Evolutionary conservation across 169 alveolate species (phyloP).

Genomic region (Besnoitia besnoiti): DNA sequence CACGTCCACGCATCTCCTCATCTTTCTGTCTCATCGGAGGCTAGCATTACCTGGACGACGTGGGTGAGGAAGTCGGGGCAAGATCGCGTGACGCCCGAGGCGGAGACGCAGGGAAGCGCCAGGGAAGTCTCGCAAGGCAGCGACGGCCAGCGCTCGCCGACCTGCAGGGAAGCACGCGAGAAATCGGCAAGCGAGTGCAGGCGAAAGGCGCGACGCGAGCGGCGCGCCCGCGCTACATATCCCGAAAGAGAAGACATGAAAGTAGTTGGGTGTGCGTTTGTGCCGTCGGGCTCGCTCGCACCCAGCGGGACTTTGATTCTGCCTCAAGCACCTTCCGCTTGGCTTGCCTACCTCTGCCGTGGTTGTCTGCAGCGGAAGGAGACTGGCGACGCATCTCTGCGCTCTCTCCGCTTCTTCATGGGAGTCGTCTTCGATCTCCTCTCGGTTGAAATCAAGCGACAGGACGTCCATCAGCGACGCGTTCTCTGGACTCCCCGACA

Average conservation of each 20-base stretch:
- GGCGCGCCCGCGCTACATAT: too few species aligned
- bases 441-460: background rate
- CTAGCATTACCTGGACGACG: background rate
- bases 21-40: too few species aligned
- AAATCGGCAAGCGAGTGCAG: too few species aligned
- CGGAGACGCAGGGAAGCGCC: background rate
- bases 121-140: background rate
- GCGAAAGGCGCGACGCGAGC: too few species aligned
- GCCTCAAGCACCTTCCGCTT: too few species aligned
- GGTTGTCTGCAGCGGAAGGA: background rate
- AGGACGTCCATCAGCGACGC: background rate
- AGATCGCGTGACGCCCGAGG: background rate
- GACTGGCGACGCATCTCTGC: background rate
- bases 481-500: background rate
- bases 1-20: too few species aligned
- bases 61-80: background rate
- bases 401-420: background rate
- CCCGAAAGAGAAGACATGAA: too few species aligned
- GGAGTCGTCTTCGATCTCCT: background rate
- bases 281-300: too few species aligned
- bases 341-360: background rate
- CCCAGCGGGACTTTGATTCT: too few species aligned
- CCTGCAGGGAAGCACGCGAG: background rate
- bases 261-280: too few species aligned
- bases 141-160: slow-evolving; percentile 4